These are phyloP conservation scores for Malassezia dermatis DNA, from an alignment of 1,284 basidiomycete genomes.

Conservation along the genomic window DNA sequence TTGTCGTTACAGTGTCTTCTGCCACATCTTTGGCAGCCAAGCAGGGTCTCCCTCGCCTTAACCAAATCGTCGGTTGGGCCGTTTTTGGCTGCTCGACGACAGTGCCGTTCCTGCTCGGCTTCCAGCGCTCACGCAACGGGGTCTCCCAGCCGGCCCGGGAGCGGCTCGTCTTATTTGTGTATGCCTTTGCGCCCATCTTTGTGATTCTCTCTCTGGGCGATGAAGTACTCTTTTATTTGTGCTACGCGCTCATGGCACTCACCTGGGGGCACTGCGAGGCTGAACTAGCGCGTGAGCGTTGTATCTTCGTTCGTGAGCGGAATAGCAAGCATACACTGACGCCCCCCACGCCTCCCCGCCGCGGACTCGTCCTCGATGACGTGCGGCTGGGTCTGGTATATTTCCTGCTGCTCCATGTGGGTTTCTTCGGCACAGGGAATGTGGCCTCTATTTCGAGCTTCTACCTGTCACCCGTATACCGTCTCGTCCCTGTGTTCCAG, in stretches of 20 bases:
- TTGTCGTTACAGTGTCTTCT: slow-evolving; percentile 54
- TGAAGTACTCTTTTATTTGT: slow-evolving; percentile 69
- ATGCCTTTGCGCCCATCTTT: slow-evolving; percentile 64
- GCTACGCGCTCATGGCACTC: slow-evolving; percentile 58
- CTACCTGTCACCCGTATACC: slow-evolving; percentile 78
- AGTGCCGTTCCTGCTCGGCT: slow-evolving; percentile 33
- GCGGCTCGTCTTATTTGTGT: slow-evolving; percentile 40
- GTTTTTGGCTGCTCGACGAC: slow-evolving; percentile 50
- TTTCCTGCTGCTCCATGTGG: slow-evolving; percentile 74
- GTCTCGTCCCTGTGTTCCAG: slow-evolving; percentile 72
- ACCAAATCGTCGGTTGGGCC: slow-evolving; percentile 61
- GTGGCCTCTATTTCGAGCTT: slow-evolving; percentile 81
- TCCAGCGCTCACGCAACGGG: slow-evolving; percentile 44
- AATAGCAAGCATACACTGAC: neutral
- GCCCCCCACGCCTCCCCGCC: neutral
- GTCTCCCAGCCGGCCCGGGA: slow-evolving; percentile 29
- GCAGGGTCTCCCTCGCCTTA: slow-evolving; percentile 58
- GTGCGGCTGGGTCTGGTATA: slow-evolving; percentile 69
- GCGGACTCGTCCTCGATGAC: slow-evolving; percentile 56
- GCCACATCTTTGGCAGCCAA: slow-evolving; percentile 58
- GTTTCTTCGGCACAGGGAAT: slow-evolving; percentile 71
- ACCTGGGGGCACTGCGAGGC: slow-evolving; percentile 64
- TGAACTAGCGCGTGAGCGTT: slow-evolving; percentile 15
- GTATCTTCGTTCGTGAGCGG: neutral
- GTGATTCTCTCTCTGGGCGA: slow-evolving; percentile 70